A percentile compares a stretch with the other conserved stretches of the same genome.
Conservation (phyloP, 2,329 filamentous ascomycete genomes). For the Colletotrichum higginsianum region DNA sequence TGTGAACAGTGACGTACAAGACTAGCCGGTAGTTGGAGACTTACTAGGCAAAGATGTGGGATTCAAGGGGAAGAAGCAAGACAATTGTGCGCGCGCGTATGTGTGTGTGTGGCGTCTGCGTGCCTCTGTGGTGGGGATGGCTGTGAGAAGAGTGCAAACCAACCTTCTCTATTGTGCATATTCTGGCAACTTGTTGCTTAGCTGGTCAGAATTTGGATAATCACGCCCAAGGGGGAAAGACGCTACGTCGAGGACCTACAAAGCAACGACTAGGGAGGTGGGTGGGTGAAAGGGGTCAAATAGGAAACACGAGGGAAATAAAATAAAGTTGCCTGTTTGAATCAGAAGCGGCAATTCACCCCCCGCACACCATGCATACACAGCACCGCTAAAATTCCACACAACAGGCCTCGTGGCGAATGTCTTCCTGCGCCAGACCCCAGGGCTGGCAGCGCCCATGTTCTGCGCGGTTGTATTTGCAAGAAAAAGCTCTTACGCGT, state of each 20-base stretch:
- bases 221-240: conserved; percentile 2
- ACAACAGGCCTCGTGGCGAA: conserved; percentile 14
- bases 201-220: not conserved
- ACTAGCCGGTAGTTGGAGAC: conserved; percentile 18
- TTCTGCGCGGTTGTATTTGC: not conserved
- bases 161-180: not conserved
- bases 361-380: conserved; percentile 24
- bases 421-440: conserved; percentile 11
- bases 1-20: conserved; percentile 22
- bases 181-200: not conserved
- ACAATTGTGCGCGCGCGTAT: conserved; percentile 15
- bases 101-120: conserved; percentile 7
- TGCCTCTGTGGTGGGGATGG: conserved; percentile 9
- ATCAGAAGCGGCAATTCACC: conserved; percentile 22
- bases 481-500: conserved; percentile 3
- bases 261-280: not conserved
- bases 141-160: not conserved
- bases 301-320: conserved; percentile 35
- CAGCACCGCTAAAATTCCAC: conserved; percentile 21
- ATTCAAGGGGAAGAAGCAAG: conserved; percentile 27
- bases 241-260: not conserved
- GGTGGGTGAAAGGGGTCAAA: conserved; percentile 36
- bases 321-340: conserved; percentile 23
- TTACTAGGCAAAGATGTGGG: conserved; percentile 16
- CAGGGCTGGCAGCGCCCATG: not conserved